phyloP scores from a whole-genome alignment of 1,284 basidiomycete species.

The Apiotrichum gracile region DNA sequence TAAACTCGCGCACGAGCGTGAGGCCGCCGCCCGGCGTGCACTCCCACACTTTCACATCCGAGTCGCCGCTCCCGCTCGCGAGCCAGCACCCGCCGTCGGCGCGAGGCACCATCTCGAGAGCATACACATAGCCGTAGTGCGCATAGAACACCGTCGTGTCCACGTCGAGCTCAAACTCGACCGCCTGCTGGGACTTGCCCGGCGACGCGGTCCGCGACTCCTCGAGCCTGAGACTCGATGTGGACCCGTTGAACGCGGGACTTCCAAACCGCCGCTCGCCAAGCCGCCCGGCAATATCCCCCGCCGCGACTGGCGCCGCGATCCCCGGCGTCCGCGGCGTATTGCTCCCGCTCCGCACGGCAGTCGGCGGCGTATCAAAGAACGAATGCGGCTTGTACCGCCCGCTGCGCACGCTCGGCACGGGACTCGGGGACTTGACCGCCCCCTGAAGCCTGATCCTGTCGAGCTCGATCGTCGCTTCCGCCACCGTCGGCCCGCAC shows the following conservation, averaged over 20 bases:
- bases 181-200: slow-evolving; percentile 8
- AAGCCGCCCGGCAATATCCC: slow-evolving; percentile 11
- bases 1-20: slow-evolving; percentile 23
- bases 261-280: neutral
- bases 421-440: neutral
- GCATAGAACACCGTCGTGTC: slow-evolving; percentile 74
- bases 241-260: neutral
- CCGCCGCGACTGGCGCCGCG: slow-evolving; percentile 10
- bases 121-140: slow-evolving; percentile 92
- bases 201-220: neutral
- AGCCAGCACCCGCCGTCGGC: slow-evolving; percentile 54
- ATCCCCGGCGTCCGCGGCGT: slow-evolving; percentile 24
- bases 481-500: neutral
- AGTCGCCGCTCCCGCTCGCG: slow-evolving; percentile 81
- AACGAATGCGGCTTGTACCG: slow-evolving; percentile 43
- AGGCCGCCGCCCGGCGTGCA: slow-evolving; percentile 49
- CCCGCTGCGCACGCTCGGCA: slow-evolving; percentile 13
- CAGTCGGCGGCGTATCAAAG: slow-evolving; percentile 35
- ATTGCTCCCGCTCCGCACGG: slow-evolving; percentile 19
- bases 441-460: neutral
- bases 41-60: slow-evolving; percentile 85
- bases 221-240: too few species aligned
- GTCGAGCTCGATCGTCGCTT: neutral
- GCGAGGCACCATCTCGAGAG: slow-evolving; percentile 57
- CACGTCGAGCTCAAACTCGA: slow-evolving; percentile 54